Conservation (phyloP, 228 moss, liverwort and hornwort genomes). For the Sphagnum fallax region DNA sequence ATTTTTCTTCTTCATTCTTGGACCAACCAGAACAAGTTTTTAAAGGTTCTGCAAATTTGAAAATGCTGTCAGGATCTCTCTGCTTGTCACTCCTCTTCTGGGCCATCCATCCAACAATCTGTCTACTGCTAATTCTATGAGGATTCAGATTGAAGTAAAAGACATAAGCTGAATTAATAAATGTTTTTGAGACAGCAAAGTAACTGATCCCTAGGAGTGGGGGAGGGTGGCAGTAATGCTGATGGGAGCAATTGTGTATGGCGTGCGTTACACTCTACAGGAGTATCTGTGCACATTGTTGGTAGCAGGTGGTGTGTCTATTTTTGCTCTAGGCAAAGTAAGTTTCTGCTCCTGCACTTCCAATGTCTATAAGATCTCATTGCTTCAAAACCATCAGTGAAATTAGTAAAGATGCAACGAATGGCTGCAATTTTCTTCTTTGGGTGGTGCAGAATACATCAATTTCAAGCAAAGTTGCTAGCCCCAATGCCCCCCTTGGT, state of each 20-base stretch:
- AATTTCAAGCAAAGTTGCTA: slow-evolving; percentile 50
- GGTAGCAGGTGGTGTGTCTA: slow-evolving; percentile 77
- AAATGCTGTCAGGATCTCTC: too few species aligned
- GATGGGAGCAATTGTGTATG: slow-evolving; percentile 71
- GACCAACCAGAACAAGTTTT: too few species aligned
- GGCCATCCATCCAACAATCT: not conserved
- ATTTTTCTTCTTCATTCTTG: not conserved
- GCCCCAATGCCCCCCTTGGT: slow-evolving; percentile 74
- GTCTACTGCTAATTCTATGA: not conserved
- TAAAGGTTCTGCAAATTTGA: too few species aligned
- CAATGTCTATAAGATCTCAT: not conserved
- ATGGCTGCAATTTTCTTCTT: too few species aligned
- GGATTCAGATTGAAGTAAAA: not conserved
- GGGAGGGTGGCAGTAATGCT: slow-evolving; percentile 72
- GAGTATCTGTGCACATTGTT: slow-evolving; percentile 72
- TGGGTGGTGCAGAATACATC: slow-evolving; percentile 41
- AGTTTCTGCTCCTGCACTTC: slow-evolving; percentile 11
- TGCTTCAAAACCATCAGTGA: not conserved
- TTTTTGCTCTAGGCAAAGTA: slow-evolving; percentile 76
- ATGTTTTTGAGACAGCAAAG: too few species aligned
- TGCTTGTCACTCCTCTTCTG: not conserved
- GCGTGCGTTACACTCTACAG: slow-evolving; percentile 61
- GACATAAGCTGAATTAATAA: not conserved
- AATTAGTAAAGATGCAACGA: not conserved
- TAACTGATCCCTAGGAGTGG: too few species aligned